A percentile compares a stretch with the other conserved stretches of the same genome.
These are phyloP conservation scores for Termitomyces sp. DNA, from an alignment of 768 basidiomycete genomes.

Conservation along the genomic window DNA sequence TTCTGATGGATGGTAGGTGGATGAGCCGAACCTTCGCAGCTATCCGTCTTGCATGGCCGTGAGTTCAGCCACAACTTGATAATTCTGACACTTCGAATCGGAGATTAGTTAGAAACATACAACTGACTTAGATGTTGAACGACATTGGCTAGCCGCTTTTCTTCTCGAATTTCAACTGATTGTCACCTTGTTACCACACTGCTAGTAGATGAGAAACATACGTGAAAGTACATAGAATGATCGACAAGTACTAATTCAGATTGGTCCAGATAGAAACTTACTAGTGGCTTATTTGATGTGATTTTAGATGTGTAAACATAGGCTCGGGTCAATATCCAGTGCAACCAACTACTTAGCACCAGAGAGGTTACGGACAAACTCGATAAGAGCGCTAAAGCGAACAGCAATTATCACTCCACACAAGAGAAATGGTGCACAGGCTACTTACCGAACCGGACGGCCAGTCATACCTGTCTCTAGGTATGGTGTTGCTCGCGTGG, in stretches of 20 bases:
- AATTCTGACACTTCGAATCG: no score
- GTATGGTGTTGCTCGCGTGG: slow-evolving; percentile 56
- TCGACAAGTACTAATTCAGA: not conserved
- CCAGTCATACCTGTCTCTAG: slow-evolving; percentile 79
- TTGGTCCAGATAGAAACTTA: not conserved
- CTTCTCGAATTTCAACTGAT: not conserved
- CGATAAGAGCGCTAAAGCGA: slow-evolving; percentile 34
- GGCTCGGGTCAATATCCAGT: no score
- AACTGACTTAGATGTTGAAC: no score
- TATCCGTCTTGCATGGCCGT: no score
- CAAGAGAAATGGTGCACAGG: not conserved
- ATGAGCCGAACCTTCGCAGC: no score
- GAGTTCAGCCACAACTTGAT: no score
- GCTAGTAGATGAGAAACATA: not conserved
- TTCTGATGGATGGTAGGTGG: no score
- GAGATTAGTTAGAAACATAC: no score
- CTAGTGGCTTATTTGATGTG: not conserved
- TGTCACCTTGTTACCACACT: not conserved
- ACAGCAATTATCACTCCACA: not conserved
- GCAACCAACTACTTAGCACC: slow-evolving; percentile 18
- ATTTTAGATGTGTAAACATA: not conserved
- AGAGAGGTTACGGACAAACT: slow-evolving; percentile 37
- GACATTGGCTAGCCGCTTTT: no score
- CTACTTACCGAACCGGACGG: slow-evolving; percentile 67
- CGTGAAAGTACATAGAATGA: not conserved